Evolutionary conservation across 768 basidiomycete species (phyloP), one percentile per base, ranked within the genome.

Genomic region (Tricholoma saponaceum): DNA sequence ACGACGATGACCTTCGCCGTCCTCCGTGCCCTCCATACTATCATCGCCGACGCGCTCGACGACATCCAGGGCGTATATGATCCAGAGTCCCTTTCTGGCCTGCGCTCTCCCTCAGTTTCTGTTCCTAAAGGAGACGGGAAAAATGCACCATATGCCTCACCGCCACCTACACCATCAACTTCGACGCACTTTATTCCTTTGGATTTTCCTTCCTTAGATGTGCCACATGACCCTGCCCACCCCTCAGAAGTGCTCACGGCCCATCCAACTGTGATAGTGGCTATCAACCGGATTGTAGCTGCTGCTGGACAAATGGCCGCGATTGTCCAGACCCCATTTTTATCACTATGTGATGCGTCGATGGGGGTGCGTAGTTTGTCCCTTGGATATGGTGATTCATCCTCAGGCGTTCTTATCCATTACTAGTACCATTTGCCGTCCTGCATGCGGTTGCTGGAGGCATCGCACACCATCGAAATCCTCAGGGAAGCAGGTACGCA

Each of bases 401-500:
- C 37, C 30, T 54, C 13, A 47, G 25, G 23, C 25, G 5, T 14
- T 25, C n/a, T 30, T 37, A 5, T 16, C 16, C 14, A 14, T 14
- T 28, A 18, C n/a, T 56, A 90, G 86, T 90, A 89, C 63, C 86
- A 89, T 64, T 74, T 91, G 16, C 87, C 90, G 0, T 83, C 87
- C 4, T 90, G 87, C 65, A 74, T 92, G 69, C 83, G 89, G 18
- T 76, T 91, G 30, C 68, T 91, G 14, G 89, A 91, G 67, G 84
- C 86, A 3, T 80, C 87, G 1, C 85, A 90, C 64, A 78, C 83
- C 25, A 79, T 81, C 6, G 90, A 92, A 66, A 81, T 90, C 13
- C 74, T 92, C 1, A 80, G 85, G 9, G 85, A 83, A 55, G 83
- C 84, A 13, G 87, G 86, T 1, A 74, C 80, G 0, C 58, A 66